phyloP scores from a whole-genome alignment of 2,329 filamentous ascomycete species.

The Teratosphaeria zuluensis region DNA sequence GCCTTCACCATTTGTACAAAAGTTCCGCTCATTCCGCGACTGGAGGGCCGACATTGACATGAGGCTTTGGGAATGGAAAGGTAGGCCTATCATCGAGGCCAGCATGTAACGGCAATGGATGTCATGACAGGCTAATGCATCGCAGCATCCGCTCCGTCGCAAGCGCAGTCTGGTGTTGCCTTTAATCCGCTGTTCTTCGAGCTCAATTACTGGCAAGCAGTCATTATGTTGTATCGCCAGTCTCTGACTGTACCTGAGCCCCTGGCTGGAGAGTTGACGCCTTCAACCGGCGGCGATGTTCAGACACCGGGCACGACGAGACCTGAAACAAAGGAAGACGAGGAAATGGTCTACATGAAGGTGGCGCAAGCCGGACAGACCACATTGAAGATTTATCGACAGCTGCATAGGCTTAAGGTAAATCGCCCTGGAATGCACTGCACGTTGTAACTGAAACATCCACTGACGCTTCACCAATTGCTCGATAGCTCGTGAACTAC shows the following conservation, averaged over 20 bases:
- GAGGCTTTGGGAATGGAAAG: constrained; percentile 75
- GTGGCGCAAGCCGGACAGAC: constrained; percentile 92
- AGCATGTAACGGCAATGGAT: background rate
- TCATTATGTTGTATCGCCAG: constrained; percentile 92
- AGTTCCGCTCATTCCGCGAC: constrained; percentile 73
- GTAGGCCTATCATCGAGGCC: background rate
- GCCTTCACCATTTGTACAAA: constrained; percentile 73
- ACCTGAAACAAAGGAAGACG: constrained; percentile 63
- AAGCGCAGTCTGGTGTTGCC: constrained; percentile 70
- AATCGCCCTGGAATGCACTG: background rate
- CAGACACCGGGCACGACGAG: constrained; percentile 45
- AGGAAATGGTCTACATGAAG: constrained; percentile 86
- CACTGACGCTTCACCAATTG: background rate
- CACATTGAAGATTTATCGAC: constrained; percentile 80
- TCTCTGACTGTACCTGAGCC: constrained; percentile 69
- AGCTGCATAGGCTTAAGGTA: constrained; percentile 67
- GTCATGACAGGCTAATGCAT: background rate
- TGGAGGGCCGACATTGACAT: constrained; percentile 85
- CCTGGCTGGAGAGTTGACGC: constrained; percentile 66
- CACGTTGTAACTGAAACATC: background rate
- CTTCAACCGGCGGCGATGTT: constrained; percentile 45
- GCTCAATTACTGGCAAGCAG: constrained; percentile 94
- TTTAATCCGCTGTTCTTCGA: constrained; percentile 87
- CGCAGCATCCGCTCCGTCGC: constrained; percentile 59
- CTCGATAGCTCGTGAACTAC: constrained; percentile 1